Evolutionary conservation across 108 stramenopile species (phyloP), one percentile per base, ranked within the genome.

Genomic region (Pseudonitzschia multistriata): DNA sequence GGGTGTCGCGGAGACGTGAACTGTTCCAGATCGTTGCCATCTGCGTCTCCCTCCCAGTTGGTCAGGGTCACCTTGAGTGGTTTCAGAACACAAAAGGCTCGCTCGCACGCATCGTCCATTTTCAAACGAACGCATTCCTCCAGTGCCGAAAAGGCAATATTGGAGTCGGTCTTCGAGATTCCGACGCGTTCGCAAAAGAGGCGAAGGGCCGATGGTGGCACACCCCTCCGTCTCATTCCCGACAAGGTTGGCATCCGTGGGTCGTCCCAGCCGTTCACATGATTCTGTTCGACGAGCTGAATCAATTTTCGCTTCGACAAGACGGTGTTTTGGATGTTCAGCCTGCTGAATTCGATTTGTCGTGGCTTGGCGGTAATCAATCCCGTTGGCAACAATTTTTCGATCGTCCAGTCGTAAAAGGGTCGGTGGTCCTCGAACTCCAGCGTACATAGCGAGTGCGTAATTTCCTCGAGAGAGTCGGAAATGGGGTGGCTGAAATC

Each of bases 341-440:
- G 79, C 30, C 96, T 86, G 64, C 92, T 93, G 70, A 96, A 96
- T 66, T 96, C 96, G 66, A 93, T 93, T 78, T 96, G 96, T 22
- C 79, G 83, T 49, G 96, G 96, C n/a, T 52, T 57, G 35, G 79
- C 72, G 5, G 69, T 36, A 31, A 96, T 81, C 45, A 94, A 50
- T 37, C 83, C 87, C 14, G 81, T 77, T 13, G 85, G 77, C 35
- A 89, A 67, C 11, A 94, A 70, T 75, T 85, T 85, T 37, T 95
- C 92, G 50, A 94, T 67, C 22, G 82, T 85, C 96, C 96, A 96
- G 71, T 95, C 93, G 68, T 96, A 96, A 64, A 96, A 82, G 0
- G 93, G 93, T 67, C 96, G 77, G 78, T 96, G 96, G 83, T 92
- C 93, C 77, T 94, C 92, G 63, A 96, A 96, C 71, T 96, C 96